A percentile compares a stretch with the other conserved stretches of the same genome.
Evolutionary conservation across 2,329 filamentous ascomycete genomes (phyloP).

Genomic region (Basipetospora sp.): DNA sequence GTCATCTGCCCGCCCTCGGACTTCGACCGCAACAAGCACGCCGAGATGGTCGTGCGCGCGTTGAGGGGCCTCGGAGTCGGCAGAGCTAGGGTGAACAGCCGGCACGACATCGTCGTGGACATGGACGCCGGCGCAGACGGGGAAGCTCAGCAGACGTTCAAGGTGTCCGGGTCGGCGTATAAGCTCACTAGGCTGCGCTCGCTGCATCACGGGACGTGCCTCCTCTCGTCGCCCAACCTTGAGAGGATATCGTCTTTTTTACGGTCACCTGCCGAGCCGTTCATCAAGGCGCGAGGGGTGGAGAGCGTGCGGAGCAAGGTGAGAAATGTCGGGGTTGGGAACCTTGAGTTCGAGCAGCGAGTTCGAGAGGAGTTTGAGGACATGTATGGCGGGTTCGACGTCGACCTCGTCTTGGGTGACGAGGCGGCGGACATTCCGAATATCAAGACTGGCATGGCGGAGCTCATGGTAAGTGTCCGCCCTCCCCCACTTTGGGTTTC

Average conservation of each 20-base stretch:
- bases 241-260: slow-evolving; percentile 53
- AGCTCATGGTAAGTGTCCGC: slow-evolving; percentile 39
- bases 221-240: slow-evolving; percentile 66
- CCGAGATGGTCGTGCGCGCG: slow-evolving; percentile 83
- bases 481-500: neutral
- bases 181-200: slow-evolving; percentile 72
- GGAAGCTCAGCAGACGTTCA: slow-evolving; percentile 33
- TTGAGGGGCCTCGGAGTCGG: slow-evolving; percentile 44
- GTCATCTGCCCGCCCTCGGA: slow-evolving; percentile 64
- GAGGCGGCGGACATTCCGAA: slow-evolving; percentile 27
- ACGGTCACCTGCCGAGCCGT: slow-evolving; percentile 61
- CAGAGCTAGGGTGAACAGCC: slow-evolving; percentile 62
- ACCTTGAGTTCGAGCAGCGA: slow-evolving; percentile 32
- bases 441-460: slow-evolving; percentile 46
- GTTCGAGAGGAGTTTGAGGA: slow-evolving; percentile 50
- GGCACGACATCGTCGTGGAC: slow-evolving; percentile 83
- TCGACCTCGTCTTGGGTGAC: slow-evolving; percentile 34
- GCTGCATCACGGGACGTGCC: slow-evolving; percentile 83
- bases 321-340: slow-evolving; percentile 54
- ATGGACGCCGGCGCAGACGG: slow-evolving; percentile 9
- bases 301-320: slow-evolving; percentile 81
- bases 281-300: slow-evolving; percentile 69
- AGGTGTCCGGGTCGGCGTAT: slow-evolving; percentile 88
- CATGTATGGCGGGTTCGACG: slow-evolving; percentile 43
- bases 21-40: slow-evolving; percentile 78